These are phyloP conservation scores for Talaromyces atroroseus DNA, from an alignment of 2,329 filamentous ascomycete species.

Conservation along the genomic window DNA sequence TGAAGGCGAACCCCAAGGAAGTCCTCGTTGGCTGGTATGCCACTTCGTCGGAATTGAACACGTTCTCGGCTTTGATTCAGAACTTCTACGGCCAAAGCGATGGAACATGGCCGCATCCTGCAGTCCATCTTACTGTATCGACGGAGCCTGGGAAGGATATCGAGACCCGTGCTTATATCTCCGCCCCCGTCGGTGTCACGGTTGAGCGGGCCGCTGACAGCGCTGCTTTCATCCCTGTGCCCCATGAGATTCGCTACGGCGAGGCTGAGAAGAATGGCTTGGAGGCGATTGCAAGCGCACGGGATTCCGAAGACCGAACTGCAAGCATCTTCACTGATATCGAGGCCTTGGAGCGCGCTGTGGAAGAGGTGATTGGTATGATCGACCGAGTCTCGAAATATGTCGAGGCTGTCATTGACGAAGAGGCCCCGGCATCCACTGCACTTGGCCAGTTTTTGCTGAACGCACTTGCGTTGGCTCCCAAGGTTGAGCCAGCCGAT, in stretches of 20 bases:
- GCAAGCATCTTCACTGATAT: conserved; percentile 78
- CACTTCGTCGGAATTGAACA: conserved; percentile 93
- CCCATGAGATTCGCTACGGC: conserved; percentile 85
- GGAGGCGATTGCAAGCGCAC: conserved; percentile 77
- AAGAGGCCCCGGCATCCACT: conserved; percentile 85
- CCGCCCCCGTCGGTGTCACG: conserved; percentile 88
- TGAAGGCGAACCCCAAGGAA: conserved; percentile 91
- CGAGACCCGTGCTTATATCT: conserved; percentile 90
- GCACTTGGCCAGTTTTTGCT: conserved; percentile 92
- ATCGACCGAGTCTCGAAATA: conserved; percentile 88
- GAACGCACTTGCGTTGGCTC: conserved; percentile 85
- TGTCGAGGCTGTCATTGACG: conserved; percentile 80
- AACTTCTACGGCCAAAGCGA: conserved; percentile 99
- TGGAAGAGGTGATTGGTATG: conserved; percentile 83
- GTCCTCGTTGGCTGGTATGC: conserved; percentile 97
- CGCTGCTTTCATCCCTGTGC: conserved; percentile 95
- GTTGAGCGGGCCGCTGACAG: conserved; percentile 92
- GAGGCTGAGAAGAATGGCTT: conserved; percentile 72
- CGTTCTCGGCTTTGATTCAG: conserved; percentile 96
- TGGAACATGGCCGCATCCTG: conserved; percentile 95
- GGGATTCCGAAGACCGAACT: conserved; percentile 68
- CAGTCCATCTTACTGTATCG: conserved; percentile 90
- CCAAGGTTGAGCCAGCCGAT: conserved; percentile 84
- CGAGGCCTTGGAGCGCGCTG: conserved; percentile 75
- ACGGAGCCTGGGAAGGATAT: conserved; percentile 85